Evolutionary conservation across 768 basidiomycete genomes (phyloP), one percentile per base, ranked within the genome.

Genomic region (Plicaturopsis crispa): DNA sequence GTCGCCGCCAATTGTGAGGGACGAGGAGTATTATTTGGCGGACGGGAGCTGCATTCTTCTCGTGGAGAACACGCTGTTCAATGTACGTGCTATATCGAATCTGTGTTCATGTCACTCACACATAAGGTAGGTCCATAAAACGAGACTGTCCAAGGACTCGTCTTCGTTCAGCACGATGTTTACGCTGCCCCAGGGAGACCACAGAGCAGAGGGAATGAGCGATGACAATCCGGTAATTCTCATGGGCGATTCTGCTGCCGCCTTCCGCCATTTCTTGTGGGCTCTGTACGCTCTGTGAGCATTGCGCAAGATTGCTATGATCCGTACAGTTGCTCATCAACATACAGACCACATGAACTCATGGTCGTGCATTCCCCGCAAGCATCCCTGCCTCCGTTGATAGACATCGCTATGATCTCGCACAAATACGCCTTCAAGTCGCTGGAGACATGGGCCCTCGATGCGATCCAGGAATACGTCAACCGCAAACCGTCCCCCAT

Each of bases 361-460:
- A 60, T 60, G 39, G 52, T 66, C 31, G 61, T 74, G 10, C 68
- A 69, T 14, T 64, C 68, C 8, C 56, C 67, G 21, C 60, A 58
- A 30, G 65, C 75, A 18, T 67, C 84, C 44, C 65, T 85, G 11
- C 54, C 61, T 22, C 62, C 64, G 33, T 66, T 81, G 24, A 70
- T 77, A 41, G 71, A 81, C 51, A 75, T 86, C 41, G 78, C 78
- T 4, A 70, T 69, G 7, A 63, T 85, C 10, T 67, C 81, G 19
- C 77, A 76, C 62, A 86, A 85, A 60, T 86, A 86, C 48, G 69
- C 73, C 17, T 85, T 84, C 71, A 81, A 75, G 54, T 72, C 76
- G 6, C 55, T 81, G 22, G 84, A 86, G 53, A 77, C 73, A 1
- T 86, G 84, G 84, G 73, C 80, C 1, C 65, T 86, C 14, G 78